Evolutionary conservation across 352 stramenopile genomes (phyloP).

Genomic region (Saprolegnia parasitica): DNA sequence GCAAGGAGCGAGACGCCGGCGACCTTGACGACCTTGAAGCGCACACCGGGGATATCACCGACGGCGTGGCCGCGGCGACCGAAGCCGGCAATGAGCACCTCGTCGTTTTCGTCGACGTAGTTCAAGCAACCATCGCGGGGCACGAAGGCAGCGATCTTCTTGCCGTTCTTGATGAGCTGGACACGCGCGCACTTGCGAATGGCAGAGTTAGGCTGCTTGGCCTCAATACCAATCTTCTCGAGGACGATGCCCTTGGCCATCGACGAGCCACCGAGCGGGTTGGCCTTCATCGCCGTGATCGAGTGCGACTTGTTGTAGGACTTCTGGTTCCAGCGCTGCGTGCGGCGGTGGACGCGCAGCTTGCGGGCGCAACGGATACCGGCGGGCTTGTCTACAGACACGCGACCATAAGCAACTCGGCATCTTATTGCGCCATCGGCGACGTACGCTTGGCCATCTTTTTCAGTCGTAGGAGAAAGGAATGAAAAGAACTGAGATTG

Average conservation of each 20-base stretch:
- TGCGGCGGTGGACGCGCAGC: slow-evolving; percentile 97
- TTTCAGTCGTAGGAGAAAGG: slow-evolving; percentile 31
- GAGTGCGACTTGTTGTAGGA: slow-evolving; percentile 99
- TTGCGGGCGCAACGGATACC: slow-evolving; percentile 99
- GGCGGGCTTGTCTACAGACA: slow-evolving; percentile 92
- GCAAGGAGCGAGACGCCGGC: slow-evolving; percentile 98
- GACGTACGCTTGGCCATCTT: slow-evolving; percentile 33
- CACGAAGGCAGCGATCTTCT: slow-evolving; percentile 99
- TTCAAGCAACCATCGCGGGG: slow-evolving; percentile 99
- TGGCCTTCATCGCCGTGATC: slow-evolving; percentile 99
- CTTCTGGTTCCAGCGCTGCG: slow-evolving; percentile 97
- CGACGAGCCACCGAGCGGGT: slow-evolving; percentile 99
- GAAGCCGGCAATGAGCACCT: slow-evolving; percentile 99
- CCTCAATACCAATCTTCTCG: slow-evolving; percentile 99
- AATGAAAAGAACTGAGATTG: slow-evolving; percentile 28
- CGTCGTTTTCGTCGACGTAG: slow-evolving; percentile 99
- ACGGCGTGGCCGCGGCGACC: slow-evolving; percentile 98
- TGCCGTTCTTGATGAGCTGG: slow-evolving; percentile 99
- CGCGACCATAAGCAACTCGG: background rate
- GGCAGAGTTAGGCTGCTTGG: slow-evolving; percentile 99
- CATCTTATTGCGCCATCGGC: background rate
- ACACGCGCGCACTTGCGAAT: slow-evolving; percentile 99
- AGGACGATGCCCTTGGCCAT: slow-evolving; percentile 99
- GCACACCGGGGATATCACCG: slow-evolving; percentile 99
- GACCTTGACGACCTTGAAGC: slow-evolving; percentile 99